phyloP scores from a whole-genome alignment of 805 yeast species.

The Kazachstania kunashirensis region DNA sequence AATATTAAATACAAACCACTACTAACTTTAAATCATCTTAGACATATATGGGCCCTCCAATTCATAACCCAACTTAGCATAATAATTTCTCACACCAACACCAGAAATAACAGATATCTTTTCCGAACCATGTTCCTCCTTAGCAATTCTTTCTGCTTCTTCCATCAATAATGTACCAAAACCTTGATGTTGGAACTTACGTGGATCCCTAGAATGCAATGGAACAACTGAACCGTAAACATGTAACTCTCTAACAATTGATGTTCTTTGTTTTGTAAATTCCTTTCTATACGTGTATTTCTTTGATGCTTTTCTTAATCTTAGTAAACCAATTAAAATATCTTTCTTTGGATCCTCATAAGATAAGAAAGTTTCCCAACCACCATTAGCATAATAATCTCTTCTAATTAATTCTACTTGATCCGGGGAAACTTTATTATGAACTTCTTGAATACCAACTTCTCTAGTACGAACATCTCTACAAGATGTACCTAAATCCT shows the following conservation, averaged over 20 bases:
- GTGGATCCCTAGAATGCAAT: constrained; percentile 88
- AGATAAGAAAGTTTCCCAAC: constrained; percentile 95
- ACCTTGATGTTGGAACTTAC: constrained; percentile 98
- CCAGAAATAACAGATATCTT: constrained; percentile 94
- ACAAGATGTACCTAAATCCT: constrained; percentile 92
- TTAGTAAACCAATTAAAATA: constrained; percentile 79
- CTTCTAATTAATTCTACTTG: constrained; percentile 92
- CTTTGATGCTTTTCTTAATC: constrained; percentile 81
- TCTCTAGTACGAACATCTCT: constrained; percentile 96
- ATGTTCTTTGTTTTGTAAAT: constrained; percentile 71
- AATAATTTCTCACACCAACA: constrained; percentile 94
- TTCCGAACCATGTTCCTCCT: constrained; percentile 86
- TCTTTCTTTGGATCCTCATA: constrained; percentile 97
- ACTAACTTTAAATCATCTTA: constrained; percentile 32
- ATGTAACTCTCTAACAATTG: constrained; percentile 92
- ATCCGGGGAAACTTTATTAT: constrained; percentile 91
- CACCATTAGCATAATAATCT: constrained; percentile 95
- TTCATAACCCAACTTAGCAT: constrained; percentile 81
- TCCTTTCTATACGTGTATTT: constrained; percentile 88
- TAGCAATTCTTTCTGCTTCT: constrained; percentile 93
- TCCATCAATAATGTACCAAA: constrained; percentile 96
- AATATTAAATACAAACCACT: too few species aligned
- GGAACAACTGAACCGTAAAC: constrained; percentile 98
- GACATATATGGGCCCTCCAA: constrained; percentile 98
- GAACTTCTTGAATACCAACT: constrained; percentile 98